These are phyloP conservation scores for Nematodospora anomalae DNA, from an alignment of 1,139 yeast genomes.

Conservation along the genomic window DNA sequence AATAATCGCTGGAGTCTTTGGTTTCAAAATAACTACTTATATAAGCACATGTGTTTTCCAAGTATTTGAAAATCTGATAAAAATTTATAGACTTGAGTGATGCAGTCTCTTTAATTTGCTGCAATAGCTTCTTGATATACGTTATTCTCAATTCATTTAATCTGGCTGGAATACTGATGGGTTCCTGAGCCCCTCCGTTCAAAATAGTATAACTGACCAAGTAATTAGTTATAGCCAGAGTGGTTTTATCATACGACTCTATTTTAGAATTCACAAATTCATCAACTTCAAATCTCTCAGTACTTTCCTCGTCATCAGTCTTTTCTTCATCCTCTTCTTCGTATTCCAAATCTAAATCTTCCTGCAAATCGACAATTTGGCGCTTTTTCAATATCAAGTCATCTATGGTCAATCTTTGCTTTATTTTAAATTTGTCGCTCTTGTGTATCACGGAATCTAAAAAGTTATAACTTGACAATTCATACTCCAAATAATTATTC, in stretches of 20 bases:
- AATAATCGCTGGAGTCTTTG: slow-evolving; percentile 20
- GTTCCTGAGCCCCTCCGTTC: slow-evolving; percentile 15
- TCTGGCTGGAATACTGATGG: slow-evolving; percentile 18
- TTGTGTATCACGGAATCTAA: slow-evolving; percentile 12
- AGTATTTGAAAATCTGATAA: slow-evolving; percentile 28
- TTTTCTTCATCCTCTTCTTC: slow-evolving; percentile 15
- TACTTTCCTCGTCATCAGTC: slow-evolving; percentile 21
- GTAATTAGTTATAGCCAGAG: slow-evolving; percentile 36
- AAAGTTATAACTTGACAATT: slow-evolving; percentile 26
- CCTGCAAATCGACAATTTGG: slow-evolving; percentile 7
- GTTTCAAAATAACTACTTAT: slow-evolving; percentile 25
- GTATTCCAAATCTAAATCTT: slow-evolving; percentile 15
- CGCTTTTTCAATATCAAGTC: slow-evolving; percentile 11
- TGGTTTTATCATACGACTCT: slow-evolving; percentile 21
- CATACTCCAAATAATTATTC: slow-evolving; percentile 22
- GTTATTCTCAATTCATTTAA: slow-evolving; percentile 27
- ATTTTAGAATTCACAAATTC: slow-evolving; percentile 10
- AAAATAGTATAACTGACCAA: slow-evolving; percentile 35
- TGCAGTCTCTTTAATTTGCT: slow-evolving; percentile 5
- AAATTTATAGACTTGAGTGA: slow-evolving; percentile 22
- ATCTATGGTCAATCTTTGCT: slow-evolving; percentile 16
- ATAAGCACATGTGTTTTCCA: slow-evolving; percentile 38
- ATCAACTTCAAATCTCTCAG: slow-evolving; percentile 14
- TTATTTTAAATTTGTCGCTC: slow-evolving; percentile 18
- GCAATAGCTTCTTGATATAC: slow-evolving; percentile 21